Conservation (phyloP, 2,329 filamentous ascomycete genomes). For the Xylaria sp. region DNA sequence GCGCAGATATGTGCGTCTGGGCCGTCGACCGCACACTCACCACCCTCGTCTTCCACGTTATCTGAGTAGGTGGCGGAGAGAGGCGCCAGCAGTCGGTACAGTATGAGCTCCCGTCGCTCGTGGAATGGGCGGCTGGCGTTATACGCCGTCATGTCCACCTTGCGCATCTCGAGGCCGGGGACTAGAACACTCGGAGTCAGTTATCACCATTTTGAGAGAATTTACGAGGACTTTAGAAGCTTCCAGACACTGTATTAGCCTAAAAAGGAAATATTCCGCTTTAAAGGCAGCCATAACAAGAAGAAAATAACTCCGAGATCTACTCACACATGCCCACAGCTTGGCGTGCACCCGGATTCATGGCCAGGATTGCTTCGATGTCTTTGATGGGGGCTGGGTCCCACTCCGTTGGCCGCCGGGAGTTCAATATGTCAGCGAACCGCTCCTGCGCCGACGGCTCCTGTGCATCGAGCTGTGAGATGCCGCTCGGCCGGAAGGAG, state of each 20-base stretch:
- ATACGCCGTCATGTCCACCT: slow-evolving; percentile 62
- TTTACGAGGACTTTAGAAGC: too few relatives aligned
- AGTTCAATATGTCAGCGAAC: slow-evolving; percentile 56
- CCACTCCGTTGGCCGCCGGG: slow-evolving; percentile 56
- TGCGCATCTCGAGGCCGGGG: slow-evolving; percentile 64
- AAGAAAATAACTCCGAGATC: too few relatives aligned
- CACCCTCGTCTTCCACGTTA: neutral
- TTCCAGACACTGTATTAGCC: too few relatives aligned
- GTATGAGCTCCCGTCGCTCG: slow-evolving; percentile 60
- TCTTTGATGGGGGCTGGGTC: slow-evolving; percentile 59
- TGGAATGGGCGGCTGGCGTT: slow-evolving; percentile 57
- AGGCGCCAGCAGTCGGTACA: slow-evolving; percentile 61
- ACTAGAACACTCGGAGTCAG: too few relatives aligned
- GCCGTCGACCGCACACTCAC: slow-evolving; percentile 45
- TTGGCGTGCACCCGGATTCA: slow-evolving; percentile 47
- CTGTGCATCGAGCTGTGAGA: slow-evolving; percentile 54
- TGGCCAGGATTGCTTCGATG: slow-evolving; percentile 54
- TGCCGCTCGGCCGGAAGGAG: slow-evolving; percentile 61
- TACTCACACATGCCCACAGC: slow-evolving; percentile 57
- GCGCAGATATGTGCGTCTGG: slow-evolving; percentile 59
- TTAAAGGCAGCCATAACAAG: too few relatives aligned
- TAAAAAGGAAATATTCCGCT: too few relatives aligned
- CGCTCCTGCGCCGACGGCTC: slow-evolving; percentile 56
- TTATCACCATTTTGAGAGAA: too few relatives aligned
- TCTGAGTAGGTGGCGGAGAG: slow-evolving; percentile 51